phyloP scores from a whole-genome alignment of 2,329 filamentous ascomycete genomes.

The Lasiodiplodia sp. region DNA sequence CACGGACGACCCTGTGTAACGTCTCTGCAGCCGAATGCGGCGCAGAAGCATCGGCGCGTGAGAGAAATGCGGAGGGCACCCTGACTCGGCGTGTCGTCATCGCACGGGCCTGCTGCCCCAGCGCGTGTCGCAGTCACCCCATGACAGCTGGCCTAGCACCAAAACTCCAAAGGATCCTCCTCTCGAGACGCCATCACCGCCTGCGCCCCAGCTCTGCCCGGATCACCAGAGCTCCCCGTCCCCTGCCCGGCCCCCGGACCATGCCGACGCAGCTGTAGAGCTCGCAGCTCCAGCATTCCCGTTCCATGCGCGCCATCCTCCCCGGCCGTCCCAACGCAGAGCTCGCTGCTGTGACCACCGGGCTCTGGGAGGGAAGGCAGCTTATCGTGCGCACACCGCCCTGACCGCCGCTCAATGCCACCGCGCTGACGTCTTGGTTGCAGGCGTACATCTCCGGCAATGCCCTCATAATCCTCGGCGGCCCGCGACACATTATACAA shows the following conservation, averaged over 20 bases:
- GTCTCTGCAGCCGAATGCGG: background rate
- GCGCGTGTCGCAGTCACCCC: conserved; percentile 19
- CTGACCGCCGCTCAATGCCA: conserved; percentile 24
- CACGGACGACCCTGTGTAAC: background rate
- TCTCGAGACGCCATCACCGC: background rate
- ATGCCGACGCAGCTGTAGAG: conserved; percentile 30
- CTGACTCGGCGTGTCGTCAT: conserved; percentile 18
- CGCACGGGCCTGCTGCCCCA: conserved; percentile 21
- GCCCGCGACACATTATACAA: conserved; percentile 76
- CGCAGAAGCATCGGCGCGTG: background rate
- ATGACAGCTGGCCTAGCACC: conserved; percentile 21
- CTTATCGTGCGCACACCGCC: conserved; percentile 67
- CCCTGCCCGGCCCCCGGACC: background rate
- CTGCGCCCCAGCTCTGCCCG: background rate
- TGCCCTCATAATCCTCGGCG: conserved; percentile 77
- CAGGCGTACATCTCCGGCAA: conserved; percentile 90
- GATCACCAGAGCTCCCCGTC: background rate
- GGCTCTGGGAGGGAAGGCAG: conserved; percentile 74
- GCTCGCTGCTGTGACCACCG: conserved; percentile 78
- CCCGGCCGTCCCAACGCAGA: conserved; percentile 79
- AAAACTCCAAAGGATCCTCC: background rate
- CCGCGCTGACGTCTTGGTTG: conserved; percentile 27
- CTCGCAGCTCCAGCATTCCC: conserved; percentile 26
- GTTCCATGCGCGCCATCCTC: conserved; percentile 75
- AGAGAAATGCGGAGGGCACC: conserved; percentile 4